phyloP scores from a whole-genome alignment of 2,329 filamentous ascomycete genomes.

The Geosmithia flava region DNA sequence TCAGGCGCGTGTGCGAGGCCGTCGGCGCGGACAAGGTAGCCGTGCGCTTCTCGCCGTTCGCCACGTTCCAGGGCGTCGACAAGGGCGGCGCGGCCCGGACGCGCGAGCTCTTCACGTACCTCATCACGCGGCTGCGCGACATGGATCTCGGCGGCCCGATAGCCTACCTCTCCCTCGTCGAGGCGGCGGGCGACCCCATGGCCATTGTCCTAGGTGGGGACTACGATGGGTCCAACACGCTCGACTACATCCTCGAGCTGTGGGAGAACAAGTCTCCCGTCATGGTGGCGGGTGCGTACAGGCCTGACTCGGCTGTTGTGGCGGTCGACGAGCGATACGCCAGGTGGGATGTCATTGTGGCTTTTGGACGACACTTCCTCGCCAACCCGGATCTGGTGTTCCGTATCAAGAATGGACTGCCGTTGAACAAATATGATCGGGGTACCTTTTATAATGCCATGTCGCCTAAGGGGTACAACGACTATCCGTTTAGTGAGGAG shows the following conservation, averaged over 20 bases:
- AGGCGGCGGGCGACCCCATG: conserved; percentile 23
- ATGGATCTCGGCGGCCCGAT: conserved; percentile 20
- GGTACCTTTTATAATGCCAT: conserved; percentile 14
- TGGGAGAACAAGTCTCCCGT: conserved; percentile 38
- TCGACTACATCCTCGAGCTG: conserved; percentile 12
- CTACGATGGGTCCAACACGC: conserved; percentile 2
- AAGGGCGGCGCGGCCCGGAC: conserved; percentile 25
- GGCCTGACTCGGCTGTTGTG: conserved; percentile 32
- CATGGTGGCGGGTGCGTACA: conserved; percentile 42
- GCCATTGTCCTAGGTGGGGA: conserved; percentile 19
- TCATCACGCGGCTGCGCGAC: conserved; percentile 34
- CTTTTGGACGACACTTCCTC: conserved; percentile 16
- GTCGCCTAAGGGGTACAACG: conserved; percentile 16
- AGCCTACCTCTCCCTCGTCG: conserved; percentile 42
- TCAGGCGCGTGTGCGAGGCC: conserved; percentile 25
- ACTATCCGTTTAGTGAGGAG: conserved; percentile 16
- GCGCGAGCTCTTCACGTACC: conserved; percentile 36
- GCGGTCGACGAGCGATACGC: background rate
- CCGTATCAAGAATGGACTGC: conserved; percentile 12
- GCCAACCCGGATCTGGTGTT: conserved; percentile 17
- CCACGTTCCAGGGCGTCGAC: conserved; percentile 36
- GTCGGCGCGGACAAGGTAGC: conserved; percentile 31
- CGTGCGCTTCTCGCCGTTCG: conserved; percentile 33
- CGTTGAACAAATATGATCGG: conserved; percentile 13
- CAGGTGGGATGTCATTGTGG: conserved; percentile 25